Base-by-base conservation (phyloP, 2,329 filamentous ascomycete genomes). In the Karstenula rhodostoma region DNA sequence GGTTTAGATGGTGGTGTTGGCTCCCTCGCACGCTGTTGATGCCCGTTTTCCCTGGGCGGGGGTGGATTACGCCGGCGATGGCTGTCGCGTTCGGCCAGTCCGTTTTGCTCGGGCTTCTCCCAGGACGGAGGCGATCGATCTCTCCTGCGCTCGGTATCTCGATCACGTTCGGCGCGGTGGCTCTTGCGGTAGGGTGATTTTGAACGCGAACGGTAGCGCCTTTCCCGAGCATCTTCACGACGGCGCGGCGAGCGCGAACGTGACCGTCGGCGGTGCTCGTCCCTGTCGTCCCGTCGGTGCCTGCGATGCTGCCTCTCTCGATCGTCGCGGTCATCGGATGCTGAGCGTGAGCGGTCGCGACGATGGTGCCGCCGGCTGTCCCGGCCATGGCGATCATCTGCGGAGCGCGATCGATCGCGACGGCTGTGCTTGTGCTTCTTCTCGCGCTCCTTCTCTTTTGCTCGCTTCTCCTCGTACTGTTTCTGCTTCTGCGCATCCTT, bases 401-500 rank as follows among this genome's bases (percentile, higher is more conserved):
- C 63, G 62, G 73, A 74, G 44, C 71, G 63, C 42, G 68, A 73
- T 23, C 73, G 71, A 40, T 72, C 73, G 23, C 75, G 66, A 7
- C 72, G 67, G 57, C 73, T 60, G 42, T 75, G 73, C 49, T 72
- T 74, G 60, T 80, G 81, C 47, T 86, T 82, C 0, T 87, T 87
- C 78, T 78, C 77, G 40, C 73, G 69, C 47, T 79, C 77, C 57
- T 75, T 77, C 60, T 76, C 71, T 51, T 75, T 74, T 17, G 67
- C 60, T 4, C 69, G 68, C 61, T 76, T 75, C 57, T 75, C 73
- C 15, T 74, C 73, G 47, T 73, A 72, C 64, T 69, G 80, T 71
- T 63, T 77, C 67, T 70, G 67, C 57, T 74, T 76, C 73, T 76
- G 79, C n/a, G 81, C 82, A 57, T 84, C 82, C 65, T 88, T 88